Evolutionary conservation across 2,329 filamentous ascomycete species (phyloP).

Genomic region (Diaporthe ilicicola): DNA sequence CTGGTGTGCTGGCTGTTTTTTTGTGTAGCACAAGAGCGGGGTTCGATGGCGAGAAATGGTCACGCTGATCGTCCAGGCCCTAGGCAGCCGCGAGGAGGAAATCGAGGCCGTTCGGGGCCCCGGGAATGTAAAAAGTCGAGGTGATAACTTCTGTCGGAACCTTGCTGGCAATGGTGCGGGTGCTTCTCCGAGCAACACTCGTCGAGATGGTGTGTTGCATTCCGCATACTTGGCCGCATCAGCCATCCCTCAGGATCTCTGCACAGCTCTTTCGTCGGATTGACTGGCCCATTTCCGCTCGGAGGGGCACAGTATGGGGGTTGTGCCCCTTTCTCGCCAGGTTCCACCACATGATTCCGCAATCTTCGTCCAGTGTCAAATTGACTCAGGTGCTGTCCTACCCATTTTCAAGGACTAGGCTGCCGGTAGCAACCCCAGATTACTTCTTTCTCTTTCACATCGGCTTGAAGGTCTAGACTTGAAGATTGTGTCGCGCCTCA

Average conservation of each 20-base stretch:
- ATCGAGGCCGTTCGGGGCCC: not conserved
- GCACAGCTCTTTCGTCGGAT: too few relatives aligned
- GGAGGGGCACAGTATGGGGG: not conserved
- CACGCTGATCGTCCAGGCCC: too few relatives aligned
- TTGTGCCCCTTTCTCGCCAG: not conserved
- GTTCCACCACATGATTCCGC: not conserved
- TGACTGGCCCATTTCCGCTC: too few relatives aligned
- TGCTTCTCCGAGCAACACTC: not conserved
- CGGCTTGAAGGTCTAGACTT: not conserved
- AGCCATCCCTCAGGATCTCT: accelerated
- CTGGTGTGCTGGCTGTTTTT: not conserved
- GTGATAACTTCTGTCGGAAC: too few relatives aligned
- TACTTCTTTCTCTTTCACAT: too few relatives aligned
- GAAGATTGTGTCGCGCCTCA: not conserved
- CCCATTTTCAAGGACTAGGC: not conserved
- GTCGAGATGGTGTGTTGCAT: not conserved
- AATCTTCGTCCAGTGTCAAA: not conserved
- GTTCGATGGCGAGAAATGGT: not conserved
- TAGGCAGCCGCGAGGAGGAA: not conserved
- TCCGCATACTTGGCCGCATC: not conserved
- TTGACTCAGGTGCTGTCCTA: not conserved
- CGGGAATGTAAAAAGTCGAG: too few relatives aligned
- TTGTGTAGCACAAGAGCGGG: conserved; percentile 1
- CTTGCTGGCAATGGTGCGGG: not conserved
- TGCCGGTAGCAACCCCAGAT: not conserved